A percentile compares a stretch with the other conserved stretches of the same genome.
Conservation (phyloP, 441 rosid species). For the Breynia disticha region DNA sequence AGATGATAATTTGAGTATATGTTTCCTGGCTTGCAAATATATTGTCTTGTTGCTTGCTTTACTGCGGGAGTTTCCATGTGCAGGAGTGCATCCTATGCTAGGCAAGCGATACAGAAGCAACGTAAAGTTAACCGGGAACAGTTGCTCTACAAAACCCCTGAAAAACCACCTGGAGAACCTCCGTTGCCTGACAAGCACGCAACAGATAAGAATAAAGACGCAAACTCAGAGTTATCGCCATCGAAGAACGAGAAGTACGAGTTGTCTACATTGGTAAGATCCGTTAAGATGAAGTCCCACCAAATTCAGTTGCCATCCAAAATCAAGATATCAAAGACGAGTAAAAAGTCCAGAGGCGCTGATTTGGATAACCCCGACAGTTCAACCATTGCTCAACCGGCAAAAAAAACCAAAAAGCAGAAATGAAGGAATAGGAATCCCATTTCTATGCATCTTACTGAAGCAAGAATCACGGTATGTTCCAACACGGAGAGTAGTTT, state of each 20-base stretch:
- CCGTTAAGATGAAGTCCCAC: slow-evolving; percentile 64
- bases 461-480: too few relatives aligned
- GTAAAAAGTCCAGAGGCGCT: slow-evolving; percentile 10
- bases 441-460: too few relatives aligned
- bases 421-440: too few relatives aligned
- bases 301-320: slow-evolving; percentile 27
- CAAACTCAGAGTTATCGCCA: slow-evolving; percentile 13
- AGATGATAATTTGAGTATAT: too few relatives aligned
- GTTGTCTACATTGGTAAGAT: slow-evolving; percentile 48
- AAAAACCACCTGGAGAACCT: slow-evolving; percentile 12
- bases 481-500: too few relatives aligned
- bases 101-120: slow-evolving; percentile 48
- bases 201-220: slow-evolving; percentile 10
- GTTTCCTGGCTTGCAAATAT: too few relatives aligned
- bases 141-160: slow-evolving; percentile 13
- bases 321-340: slow-evolving; percentile 21
- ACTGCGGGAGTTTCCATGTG: slow-evolving; percentile 15
- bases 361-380: slow-evolving; percentile 11
- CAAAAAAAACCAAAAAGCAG: too few relatives aligned
- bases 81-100: slow-evolving; percentile 81
- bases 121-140: slow-evolving; percentile 32
- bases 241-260: slow-evolving; percentile 42
- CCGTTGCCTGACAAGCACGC: slow-evolving; percentile 17
- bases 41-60: background rate
- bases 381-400: background rate